Base-by-base conservation (phyloP, 345 rosid species). In the Linum tenue region DNA sequence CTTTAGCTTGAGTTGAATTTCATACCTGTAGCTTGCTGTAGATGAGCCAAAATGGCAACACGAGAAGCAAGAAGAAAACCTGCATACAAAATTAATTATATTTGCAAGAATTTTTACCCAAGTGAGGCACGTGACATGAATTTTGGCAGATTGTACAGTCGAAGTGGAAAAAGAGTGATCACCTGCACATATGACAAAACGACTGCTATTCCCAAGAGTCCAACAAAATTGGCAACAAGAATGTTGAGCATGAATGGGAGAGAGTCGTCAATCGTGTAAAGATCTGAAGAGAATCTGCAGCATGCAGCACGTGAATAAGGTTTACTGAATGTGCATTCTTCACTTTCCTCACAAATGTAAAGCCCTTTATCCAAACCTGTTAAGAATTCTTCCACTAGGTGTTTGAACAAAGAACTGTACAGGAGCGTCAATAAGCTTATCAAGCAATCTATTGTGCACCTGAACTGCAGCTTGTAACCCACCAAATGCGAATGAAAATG, bases 221-320 rank as follows among this genome's bases (percentile, higher is more conserved):
- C 91, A 61, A 89, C 96, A 78, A 87, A 86, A 75, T 87, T 85
- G 69, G 98, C 98, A 37, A 92, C 82, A 63, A 92, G 96, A 73
- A 89, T 89, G 79, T 92, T 92, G 80, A 89, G 86, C 39, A 92
- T 86, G 69, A 92, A 92, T 17, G 98, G 98, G 60, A 92, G 98
- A 64, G 98, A 89, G 81, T 92, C 98, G 69, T 89, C 97, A 62
- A 92, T 89, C 39, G 95, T 86, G 72, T 87, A 92, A 16, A 89
- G 84, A 85, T 92, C 98, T 22, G 96, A 89, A 38, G 97, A 92
- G 61, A 92, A 80, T 79, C 96, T 92, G 79, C 68, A 79, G 14
- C 51, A 22, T 59, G 56, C 7, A 72, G 35, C 64, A 59, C 44
- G 59, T 70, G 61, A 22, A 39, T 12, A 41, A 16, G 37, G 63